Evolutionary conservation across 495 filamentous ascomycete species (phyloP), one percentile per base, ranked within the genome.

Genomic region (Aspergillus homomorphus): DNA sequence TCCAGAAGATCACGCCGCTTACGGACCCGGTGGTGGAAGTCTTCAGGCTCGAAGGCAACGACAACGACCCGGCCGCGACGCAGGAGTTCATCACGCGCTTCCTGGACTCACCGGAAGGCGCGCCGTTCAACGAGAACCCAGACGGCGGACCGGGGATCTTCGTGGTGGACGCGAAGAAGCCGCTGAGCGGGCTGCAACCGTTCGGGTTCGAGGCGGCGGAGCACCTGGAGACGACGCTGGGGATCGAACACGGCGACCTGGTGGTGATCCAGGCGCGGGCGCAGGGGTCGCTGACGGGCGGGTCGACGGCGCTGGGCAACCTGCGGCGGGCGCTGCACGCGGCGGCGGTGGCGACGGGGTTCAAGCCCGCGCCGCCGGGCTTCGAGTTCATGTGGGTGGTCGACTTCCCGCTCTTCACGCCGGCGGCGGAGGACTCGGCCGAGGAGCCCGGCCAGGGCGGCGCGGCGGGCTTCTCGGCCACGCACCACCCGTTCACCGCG

Each of bases 401-500:
- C 1, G 83, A 91, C 59, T 98, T 98, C 70, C 94, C 94, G 7
- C 84, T 98, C 52, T 98, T 98, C 75, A 88, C 89, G 0, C 89
- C 88, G 0, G 33, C 33, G 12, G 74, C 73, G 22, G 83, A 82
- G 41, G 82, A 83, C 26, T 69, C 76, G 3, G 33, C 4, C 33
- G 33, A 38, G 33, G 89, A 93, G 49, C 89, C 91, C 5, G 92
- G 92, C 3, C 93, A 96, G 71, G 88, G 87, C 26, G 92, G 92
- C 18, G 67, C 74, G 12, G 84, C 92, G 0, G 91, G 91, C 4
- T 80, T 98, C 67, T 84, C 86, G 16, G 87, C 94, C 7, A 97
- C 93, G 0, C 94, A 98, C 62, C 94, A 98, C 70, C 94, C 95
- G 1, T 98, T 98, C 72, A 98, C 94, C 3, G 89, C 95, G 0